Evolutionary conservation across 352 stramenopile genomes (phyloP), one percentile per base, ranked within the genome.

Genomic region (Elongisporangium anandrum): DNA sequence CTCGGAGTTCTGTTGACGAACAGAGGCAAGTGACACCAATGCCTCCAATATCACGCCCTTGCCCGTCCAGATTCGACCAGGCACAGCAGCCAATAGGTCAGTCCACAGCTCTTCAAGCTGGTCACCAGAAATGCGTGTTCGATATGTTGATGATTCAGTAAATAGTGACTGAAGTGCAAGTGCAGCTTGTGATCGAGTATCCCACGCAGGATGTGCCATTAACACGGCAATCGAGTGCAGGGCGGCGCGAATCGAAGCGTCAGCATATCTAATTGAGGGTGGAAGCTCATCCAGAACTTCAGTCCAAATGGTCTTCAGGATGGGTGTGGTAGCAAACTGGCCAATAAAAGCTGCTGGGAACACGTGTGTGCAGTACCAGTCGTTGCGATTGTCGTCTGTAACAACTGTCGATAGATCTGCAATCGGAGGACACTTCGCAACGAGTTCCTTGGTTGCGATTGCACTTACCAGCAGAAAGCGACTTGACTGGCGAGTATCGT

Each of bases 11-110:
- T 54, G 50, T 29, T 66, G 55, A 9, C 13, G 41, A 2, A 81
- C 64, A 47, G 53, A 47, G 3, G 74, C 73, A n/a, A 88, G 65
- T 2, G 69, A 66, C 3, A 88, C 79, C 6, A 94, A 70, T 15
- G 85, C 79, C 53, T 94, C 85, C 9, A 94, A 59, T 29, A 92
- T 73, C 19, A 82, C 76, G 13, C 85, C 85, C 51, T 94, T 94
- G 47, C 85, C 82, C 34, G 68, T 81, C 85, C 85, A 94, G 2
- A 94, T 64, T 48, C 80, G 75, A 2, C 85, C 85, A 6, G 85
- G 85, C 9, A 94, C 75, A 23, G 77, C 64, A 10, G 67, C 58
- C 21, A 86, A 55, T 0, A 94, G 50, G 15, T 81, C 64, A 13
- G 63, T 57, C 69, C 81, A 85, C 19, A 90, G 79, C n/a, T 73